Conservation (phyloP, 805 yeast genomes). For the Kuraishia piskuri region DNA sequence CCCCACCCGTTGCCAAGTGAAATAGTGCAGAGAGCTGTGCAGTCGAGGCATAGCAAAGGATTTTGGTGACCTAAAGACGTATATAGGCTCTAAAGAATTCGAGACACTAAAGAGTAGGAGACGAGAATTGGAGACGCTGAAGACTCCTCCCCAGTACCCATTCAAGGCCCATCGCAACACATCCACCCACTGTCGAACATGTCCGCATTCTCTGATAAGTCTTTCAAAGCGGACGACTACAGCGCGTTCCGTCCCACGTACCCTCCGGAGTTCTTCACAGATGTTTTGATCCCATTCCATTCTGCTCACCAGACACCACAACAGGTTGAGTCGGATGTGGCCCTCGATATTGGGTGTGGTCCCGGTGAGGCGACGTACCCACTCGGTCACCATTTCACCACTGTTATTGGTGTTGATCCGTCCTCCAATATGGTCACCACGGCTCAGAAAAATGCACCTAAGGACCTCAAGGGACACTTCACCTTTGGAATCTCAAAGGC, state of each 20-base stretch:
- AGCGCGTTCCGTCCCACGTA: conserved; percentile 59
- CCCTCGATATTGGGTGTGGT: conserved; percentile 58
- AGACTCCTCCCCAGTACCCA: too few relatives aligned
- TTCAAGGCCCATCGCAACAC: too few relatives aligned
- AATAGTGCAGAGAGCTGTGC: too few relatives aligned
- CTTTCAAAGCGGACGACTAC: conserved; percentile 47
- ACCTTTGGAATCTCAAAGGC: conserved; percentile 13
- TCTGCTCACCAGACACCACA: conserved; percentile 24
- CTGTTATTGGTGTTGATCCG: conserved; percentile 37
- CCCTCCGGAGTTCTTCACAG: conserved; percentile 39
- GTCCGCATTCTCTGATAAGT: conserved; percentile 53
- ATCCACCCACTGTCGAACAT: conserved; percentile 21
- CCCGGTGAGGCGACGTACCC: conserved; percentile 45
- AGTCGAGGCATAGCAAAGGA: too few relatives aligned
- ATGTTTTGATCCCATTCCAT: conserved; percentile 15
- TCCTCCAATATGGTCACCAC: conserved; percentile 33
- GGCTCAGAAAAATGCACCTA: conserved; percentile 22
- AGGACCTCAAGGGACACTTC: conserved; percentile 31
- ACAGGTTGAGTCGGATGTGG: conserved; percentile 12
- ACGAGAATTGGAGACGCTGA: too few relatives aligned
- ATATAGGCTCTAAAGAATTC: too few relatives aligned
- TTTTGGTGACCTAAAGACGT: too few relatives aligned
- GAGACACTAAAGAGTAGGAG: too few relatives aligned
- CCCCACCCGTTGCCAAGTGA: too few relatives aligned
- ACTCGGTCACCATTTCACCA: conserved; percentile 26